Conservation (phyloP, 768 basidiomycete species). For the Cystofilobasidium macerans region DNA sequence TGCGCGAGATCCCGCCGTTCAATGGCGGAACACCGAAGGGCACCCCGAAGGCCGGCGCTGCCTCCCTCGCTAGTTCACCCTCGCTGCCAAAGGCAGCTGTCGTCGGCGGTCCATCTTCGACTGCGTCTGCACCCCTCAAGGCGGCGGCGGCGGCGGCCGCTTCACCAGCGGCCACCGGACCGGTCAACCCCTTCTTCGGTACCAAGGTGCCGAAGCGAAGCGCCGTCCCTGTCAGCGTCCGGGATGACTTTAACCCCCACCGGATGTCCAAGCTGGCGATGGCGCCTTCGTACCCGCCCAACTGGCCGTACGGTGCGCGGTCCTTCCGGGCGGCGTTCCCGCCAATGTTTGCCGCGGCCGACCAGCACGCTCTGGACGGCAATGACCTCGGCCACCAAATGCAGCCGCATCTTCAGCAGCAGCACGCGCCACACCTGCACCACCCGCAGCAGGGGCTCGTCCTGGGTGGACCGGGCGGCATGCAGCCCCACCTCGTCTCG, state of each 20-base stretch:
- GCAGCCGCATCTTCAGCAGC: too few relatives aligned
- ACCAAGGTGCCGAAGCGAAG: constrained; percentile 57
- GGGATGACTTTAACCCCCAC: constrained; percentile 97
- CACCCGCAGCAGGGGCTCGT: too few relatives aligned
- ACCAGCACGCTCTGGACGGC: constrained; percentile 4
- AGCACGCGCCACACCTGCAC: neutral
- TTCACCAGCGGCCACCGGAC: constrained; percentile 32
- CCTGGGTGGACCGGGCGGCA: neutral
- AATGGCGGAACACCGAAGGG: constrained; percentile 5
- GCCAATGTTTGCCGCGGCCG: constrained; percentile 1
- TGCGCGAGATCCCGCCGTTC: constrained; percentile 36
- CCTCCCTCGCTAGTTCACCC: neutral
- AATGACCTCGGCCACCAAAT: neutral
- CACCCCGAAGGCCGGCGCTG: neutral
- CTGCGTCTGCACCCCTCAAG: constrained; percentile 44
- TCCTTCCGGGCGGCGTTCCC: constrained; percentile 19
- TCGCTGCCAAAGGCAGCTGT: constrained; percentile 27
- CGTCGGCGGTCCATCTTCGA: too few relatives aligned
- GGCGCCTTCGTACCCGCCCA: constrained; percentile 49
- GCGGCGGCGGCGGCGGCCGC: constrained; percentile 53
- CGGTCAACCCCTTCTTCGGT: constrained; percentile 76
- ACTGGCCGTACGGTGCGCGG: constrained; percentile 21
- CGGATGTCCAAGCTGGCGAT: constrained; percentile 72
- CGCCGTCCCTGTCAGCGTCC: constrained; percentile 58
- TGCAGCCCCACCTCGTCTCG: constrained; percentile 17